These are phyloP conservation scores for Phytophthora vignae DNA, from an alignment of 352 stramenopile genomes.

Conservation along the genomic window DNA sequence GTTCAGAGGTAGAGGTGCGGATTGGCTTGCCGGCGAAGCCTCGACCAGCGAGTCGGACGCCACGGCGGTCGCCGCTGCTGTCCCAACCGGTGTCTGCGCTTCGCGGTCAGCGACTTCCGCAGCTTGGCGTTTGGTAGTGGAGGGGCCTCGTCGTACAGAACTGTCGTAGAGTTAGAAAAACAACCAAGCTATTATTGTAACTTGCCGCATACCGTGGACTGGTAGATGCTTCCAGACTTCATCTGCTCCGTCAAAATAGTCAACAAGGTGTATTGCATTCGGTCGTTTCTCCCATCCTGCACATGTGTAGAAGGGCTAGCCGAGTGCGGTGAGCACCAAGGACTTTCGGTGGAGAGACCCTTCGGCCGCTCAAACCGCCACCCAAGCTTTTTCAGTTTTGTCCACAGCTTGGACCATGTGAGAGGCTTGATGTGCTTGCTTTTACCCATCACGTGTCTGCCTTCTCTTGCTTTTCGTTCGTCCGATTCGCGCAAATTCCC, in stretches of 20 bases:
- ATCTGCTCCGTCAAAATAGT: constrained; percentile 14
- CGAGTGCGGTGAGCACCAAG: too few relatives aligned
- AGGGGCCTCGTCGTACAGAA: background rate
- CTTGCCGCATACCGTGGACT: background rate
- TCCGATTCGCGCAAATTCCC: constrained; percentile 1
- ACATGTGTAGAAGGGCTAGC: constrained; percentile 1
- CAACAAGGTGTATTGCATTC: constrained; percentile 2
- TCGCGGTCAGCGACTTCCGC: too few relatives aligned
- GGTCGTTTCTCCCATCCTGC: constrained; percentile 5
- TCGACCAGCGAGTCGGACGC: too few relatives aligned
- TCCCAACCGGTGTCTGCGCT: too few relatives aligned
- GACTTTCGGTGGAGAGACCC: constrained; percentile 3
- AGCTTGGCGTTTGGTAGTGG: background rate
- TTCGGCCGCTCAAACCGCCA: constrained; percentile 9
- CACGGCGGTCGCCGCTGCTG: too few relatives aligned
- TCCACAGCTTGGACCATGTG: background rate
- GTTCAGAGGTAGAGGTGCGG: too few relatives aligned
- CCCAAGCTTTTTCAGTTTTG: constrained; percentile 4
- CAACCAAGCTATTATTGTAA: background rate
- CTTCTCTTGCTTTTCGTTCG: background rate
- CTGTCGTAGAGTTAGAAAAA: background rate
- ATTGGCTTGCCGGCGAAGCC: too few relatives aligned
- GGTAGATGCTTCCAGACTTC: constrained; percentile 8
- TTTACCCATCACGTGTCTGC: constrained; percentile 3
- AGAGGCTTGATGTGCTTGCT: background rate